Conservation (phyloP, 2,329 filamentous ascomycete genomes). For the Sporothrix globosa region DNA sequence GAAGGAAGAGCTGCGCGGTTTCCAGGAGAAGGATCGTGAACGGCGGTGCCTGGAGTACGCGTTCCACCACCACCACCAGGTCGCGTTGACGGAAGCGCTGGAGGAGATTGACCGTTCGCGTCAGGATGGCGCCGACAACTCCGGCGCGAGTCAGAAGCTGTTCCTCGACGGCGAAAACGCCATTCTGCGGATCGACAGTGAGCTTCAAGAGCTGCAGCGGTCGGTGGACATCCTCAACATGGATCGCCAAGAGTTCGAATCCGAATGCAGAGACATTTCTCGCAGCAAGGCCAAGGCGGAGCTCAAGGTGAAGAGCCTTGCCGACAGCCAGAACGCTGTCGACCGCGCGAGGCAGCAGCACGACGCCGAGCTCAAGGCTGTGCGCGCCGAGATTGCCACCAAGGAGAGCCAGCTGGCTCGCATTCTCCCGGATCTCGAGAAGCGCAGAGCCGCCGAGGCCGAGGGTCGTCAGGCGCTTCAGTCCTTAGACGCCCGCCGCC, state of each 20-base stretch:
- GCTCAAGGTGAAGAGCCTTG: constrained; percentile 77
- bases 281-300: constrained; percentile 83
- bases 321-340: constrained; percentile 78
- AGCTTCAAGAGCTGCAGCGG: constrained; percentile 78
- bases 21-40: constrained; percentile 93
- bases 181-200: constrained; percentile 73
- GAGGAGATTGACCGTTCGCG: constrained; percentile 81
- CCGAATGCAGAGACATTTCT: constrained; percentile 81
- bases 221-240: constrained; percentile 82
- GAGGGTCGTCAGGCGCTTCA: constrained; percentile 72
- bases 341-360: constrained; percentile 73
- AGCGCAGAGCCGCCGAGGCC: constrained; percentile 72
- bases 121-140: constrained; percentile 80
- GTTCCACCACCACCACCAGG: constrained; percentile 87
- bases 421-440: constrained; percentile 76
- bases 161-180: constrained; percentile 80
- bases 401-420: constrained; percentile 76
- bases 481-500: constrained; percentile 71
- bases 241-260: constrained; percentile 84
- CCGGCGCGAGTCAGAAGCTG: constrained; percentile 75
- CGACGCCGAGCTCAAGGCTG: constrained; percentile 69
- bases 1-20: constrained; percentile 91
- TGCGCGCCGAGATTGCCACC: constrained; percentile 72
- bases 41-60: constrained; percentile 91
- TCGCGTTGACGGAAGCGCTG: constrained; percentile 73